Percentiles rank a stretch among this genome's conserved stretches.
These are phyloP conservation scores for Tolypocladium tropicale DNA, from an alignment of 2,329 filamentous ascomycete species.

Conservation along the genomic window DNA sequence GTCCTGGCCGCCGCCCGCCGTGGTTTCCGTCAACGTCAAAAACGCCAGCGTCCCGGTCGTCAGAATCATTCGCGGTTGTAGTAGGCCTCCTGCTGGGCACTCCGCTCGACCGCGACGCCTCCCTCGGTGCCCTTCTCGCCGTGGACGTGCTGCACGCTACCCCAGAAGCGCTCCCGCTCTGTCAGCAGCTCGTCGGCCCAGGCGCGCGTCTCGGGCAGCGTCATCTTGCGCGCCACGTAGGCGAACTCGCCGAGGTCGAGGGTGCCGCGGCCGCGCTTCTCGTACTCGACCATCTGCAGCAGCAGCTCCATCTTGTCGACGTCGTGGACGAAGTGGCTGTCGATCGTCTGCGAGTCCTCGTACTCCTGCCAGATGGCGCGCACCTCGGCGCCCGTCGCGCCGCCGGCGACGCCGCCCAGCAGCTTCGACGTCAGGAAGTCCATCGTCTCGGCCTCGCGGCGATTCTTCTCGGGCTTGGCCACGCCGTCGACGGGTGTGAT, in stretches of 20 bases:
- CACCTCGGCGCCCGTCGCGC: conserved; percentile 58
- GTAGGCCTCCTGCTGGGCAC: conserved; percentile 37
- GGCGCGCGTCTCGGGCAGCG: conserved; percentile 63
- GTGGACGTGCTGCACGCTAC: conserved; percentile 33
- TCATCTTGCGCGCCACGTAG: conserved; percentile 64
- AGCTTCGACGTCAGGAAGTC: conserved; percentile 71
- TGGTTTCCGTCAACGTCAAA: neutral
- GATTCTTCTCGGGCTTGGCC: conserved; percentile 75
- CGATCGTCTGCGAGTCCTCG: conserved; percentile 73
- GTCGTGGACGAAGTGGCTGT: conserved; percentile 88
- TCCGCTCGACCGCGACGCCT: conserved; percentile 24
- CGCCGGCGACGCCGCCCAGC: conserved; percentile 66
- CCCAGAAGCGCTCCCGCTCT: conserved; percentile 70
- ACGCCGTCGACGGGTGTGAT: conserved; percentile 90
- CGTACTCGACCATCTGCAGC: conserved; percentile 94
- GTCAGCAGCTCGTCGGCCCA: conserved; percentile 71
- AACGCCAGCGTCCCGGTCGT: neutral
- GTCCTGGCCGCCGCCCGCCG: neutral
- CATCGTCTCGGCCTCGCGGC: conserved; percentile 83
- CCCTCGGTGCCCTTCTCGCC: conserved; percentile 31
- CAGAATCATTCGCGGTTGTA: conserved; percentile 23
- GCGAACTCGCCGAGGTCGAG: conserved; percentile 81
- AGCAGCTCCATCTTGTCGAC: conserved; percentile 95
- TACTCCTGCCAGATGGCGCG: conserved; percentile 88
- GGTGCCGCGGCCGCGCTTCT: conserved; percentile 54